phyloP scores from a whole-genome alignment of 163 green algal species.

The Trebouxia gelatinosa region DNA sequence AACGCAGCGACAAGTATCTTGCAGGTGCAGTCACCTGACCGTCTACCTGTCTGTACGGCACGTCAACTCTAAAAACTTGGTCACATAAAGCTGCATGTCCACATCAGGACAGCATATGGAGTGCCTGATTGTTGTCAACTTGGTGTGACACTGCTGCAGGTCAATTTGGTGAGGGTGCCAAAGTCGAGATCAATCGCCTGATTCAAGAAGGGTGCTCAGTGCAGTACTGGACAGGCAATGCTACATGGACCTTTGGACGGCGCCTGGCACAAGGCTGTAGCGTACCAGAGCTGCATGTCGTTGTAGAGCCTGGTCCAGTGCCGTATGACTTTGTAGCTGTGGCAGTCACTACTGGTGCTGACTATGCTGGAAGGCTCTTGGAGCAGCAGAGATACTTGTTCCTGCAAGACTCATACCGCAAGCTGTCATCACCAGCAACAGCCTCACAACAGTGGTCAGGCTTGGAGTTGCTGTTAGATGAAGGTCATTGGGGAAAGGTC shows the following conservation, averaged over 20 bases:
- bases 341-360: not conserved
- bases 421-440: not conserved
- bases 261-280: not conserved
- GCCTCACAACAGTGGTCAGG: not conserved
- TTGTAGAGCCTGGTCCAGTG: not conserved
- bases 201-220: not conserved
- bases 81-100: not conserved
- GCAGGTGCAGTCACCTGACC: not conserved
- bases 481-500: not conserved
- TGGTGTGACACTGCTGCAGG: not conserved
- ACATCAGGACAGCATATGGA: not conserved
- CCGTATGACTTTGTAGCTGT: conserved; percentile 4
- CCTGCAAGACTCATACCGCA: not conserved
- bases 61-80: too few species aligned
- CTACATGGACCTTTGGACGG: not conserved
- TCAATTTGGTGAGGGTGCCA: conserved; percentile 23
- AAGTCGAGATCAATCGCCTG: conserved; percentile 16
- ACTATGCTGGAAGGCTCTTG: not conserved
- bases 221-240: conserved; percentile 9
- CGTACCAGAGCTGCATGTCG: conserved; percentile 8
- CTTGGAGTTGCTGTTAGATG: conserved; percentile 4
- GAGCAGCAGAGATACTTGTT: not conserved
- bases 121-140: not conserved
- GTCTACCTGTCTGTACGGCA: too few species aligned
- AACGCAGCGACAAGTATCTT: not conserved